Conservation (phyloP, 2,329 filamentous ascomycete species). For the Aspergillus spinulosporus region DNA sequence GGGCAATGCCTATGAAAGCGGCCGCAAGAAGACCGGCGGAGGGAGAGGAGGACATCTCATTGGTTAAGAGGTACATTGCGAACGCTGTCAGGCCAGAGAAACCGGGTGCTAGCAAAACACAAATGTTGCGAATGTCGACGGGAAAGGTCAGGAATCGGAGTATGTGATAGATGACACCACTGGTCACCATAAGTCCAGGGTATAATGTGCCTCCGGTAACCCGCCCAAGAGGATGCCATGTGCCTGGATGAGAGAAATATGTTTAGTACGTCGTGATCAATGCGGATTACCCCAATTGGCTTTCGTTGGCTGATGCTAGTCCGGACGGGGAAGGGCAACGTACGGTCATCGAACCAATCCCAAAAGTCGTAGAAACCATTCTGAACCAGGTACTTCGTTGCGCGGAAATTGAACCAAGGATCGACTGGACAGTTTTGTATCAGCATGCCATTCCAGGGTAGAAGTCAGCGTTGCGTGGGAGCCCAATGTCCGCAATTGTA, state of each 20-base stretch:
- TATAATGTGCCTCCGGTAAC: slow-evolving; percentile 99
- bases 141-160: slow-evolving; percentile 86
- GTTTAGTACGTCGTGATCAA: slow-evolving; percentile 8
- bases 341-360: slow-evolving; percentile 99
- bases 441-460: not conserved
- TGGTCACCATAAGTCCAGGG: slow-evolving; percentile 98
- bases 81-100: slow-evolving; percentile 94
- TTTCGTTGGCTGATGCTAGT: not conserved
- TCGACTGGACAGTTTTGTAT: slow-evolving; percentile 66
- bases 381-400: slow-evolving; percentile 94
- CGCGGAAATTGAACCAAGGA: slow-evolving; percentile 99
- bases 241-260: slow-evolving; percentile 52
- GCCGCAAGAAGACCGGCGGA: slow-evolving; percentile 94
- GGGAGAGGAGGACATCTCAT: slow-evolving; percentile 93
- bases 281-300: not conserved
- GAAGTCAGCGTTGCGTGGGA: not conserved
- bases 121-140: slow-evolving; percentile 98
- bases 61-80: slow-evolving; percentile 90
- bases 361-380: slow-evolving; percentile 99
- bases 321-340: slow-evolving; percentile 31
- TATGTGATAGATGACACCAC: slow-evolving; percentile 91
- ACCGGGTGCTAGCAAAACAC: slow-evolving; percentile 88
- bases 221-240: slow-evolving; percentile 97
- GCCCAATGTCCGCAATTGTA: not conserved
- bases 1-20: slow-evolving; percentile 94